These are phyloP conservation scores for Luzula sylvatica DNA, from an alignment of 176 grass and related monocot species.

Conservation along the genomic window DNA sequence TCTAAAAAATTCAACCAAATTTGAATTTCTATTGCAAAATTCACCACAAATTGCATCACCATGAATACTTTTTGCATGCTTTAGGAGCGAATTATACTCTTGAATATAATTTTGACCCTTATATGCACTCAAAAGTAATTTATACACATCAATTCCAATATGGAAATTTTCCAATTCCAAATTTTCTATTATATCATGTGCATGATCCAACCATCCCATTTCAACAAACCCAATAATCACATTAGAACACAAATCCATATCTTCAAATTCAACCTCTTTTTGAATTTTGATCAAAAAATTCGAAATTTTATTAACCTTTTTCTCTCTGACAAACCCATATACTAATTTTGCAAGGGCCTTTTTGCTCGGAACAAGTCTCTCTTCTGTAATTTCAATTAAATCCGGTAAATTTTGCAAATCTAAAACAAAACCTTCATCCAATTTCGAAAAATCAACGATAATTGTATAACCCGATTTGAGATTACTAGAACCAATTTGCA, in stretches of 20 bases:
- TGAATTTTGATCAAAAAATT: conserved; percentile 41
- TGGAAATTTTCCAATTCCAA: conserved; percentile 41
- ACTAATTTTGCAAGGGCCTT: conserved; percentile 74
- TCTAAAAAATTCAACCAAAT: conserved; percentile 45
- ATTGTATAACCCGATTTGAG: conserved; percentile 56
- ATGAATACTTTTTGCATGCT: conserved; percentile 58
- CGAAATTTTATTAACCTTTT: conserved; percentile 43
- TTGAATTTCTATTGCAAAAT: conserved; percentile 19
- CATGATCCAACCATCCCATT: conserved; percentile 59
- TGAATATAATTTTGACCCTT: conserved; percentile 40
- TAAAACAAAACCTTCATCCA: conserved; percentile 43
- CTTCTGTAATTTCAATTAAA: conserved; percentile 38
- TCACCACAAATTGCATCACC: conserved; percentile 27
- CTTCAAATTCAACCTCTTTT: conserved; percentile 23
- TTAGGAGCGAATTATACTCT: conserved; percentile 50
- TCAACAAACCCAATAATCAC: conserved; percentile 55
- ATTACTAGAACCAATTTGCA: conserved; percentile 69
- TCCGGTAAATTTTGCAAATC: conserved; percentile 17
- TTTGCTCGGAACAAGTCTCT: conserved; percentile 40
- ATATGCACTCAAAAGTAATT: conserved; percentile 58
- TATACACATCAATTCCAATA: conserved; percentile 34
- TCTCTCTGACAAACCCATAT: conserved; percentile 46
- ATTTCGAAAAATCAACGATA: conserved; percentile 44
- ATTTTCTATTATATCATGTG: conserved; percentile 71
- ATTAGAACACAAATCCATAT: conserved; percentile 28